phyloP scores from a whole-genome alignment of 495 filamentous ascomycete genomes.

The Annulohypoxylon stygium region DNA sequence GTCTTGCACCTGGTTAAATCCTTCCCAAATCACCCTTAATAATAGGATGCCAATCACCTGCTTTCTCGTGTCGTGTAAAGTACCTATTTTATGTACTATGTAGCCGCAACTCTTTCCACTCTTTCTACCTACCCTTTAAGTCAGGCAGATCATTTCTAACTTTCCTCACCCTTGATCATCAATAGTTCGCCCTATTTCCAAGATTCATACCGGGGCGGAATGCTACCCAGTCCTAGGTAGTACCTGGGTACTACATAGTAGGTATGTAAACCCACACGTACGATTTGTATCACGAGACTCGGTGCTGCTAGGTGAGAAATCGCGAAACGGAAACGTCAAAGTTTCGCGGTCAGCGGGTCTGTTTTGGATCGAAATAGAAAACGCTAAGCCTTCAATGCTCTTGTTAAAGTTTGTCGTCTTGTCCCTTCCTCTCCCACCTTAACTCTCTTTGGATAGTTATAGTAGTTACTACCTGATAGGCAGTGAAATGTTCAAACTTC shows the following conservation, averaged over 20 bases:
- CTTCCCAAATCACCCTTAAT: conserved; percentile 4
- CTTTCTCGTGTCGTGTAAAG: conserved; percentile 27
- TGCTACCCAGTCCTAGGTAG: not conserved
- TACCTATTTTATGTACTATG: conserved; percentile 12
- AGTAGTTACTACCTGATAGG: not conserved
- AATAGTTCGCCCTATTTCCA: conserved; percentile 18
- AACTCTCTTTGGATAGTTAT: conserved; percentile 5
- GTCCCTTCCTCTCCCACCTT: not conserved
- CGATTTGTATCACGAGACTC: conserved; percentile 9
- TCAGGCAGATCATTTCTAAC: conserved; percentile 13
- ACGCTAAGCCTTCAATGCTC: conserved; percentile 12
- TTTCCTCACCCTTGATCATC: conserved; percentile 9
- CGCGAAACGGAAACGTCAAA: not conserved
- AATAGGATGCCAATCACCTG: conserved; percentile 3
- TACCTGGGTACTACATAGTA: not conserved
- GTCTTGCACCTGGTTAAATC: not conserved
- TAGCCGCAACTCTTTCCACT: too few species aligned
- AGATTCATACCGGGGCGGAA: not conserved
- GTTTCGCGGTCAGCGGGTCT: conserved; percentile 3
- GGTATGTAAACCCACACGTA: not conserved
- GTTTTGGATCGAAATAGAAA: conserved; percentile 36
- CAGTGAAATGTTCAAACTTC: too few species aligned
- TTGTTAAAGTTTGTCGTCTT: conserved; percentile 11
- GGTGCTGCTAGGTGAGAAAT: not conserved
- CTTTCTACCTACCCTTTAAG: conserved; percentile 15